phyloP scores from a whole-genome alignment of 1,284 basidiomycete genomes.

The Malassezia equina region DNA sequence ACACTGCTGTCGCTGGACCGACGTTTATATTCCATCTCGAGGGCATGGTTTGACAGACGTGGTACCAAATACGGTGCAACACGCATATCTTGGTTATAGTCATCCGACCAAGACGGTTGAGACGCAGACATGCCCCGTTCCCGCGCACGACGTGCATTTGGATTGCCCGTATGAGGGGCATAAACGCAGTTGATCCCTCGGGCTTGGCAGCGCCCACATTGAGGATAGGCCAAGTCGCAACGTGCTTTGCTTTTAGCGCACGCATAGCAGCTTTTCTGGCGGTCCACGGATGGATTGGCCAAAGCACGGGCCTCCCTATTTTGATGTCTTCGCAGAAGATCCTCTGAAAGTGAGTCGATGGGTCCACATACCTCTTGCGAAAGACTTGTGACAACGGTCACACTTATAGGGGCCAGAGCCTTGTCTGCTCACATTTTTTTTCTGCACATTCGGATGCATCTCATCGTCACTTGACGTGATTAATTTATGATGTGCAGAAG shows the following conservation, averaged over 20 bases:
- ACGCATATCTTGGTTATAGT: not conserved
- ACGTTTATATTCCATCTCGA: not conserved
- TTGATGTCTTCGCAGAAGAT: conserved; percentile 14
- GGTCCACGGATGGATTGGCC: conserved; percentile 2
- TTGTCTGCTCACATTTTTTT: not conserved
- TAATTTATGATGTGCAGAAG: not conserved
- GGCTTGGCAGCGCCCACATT: conserved; percentile 12
- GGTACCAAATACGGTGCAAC: not conserved
- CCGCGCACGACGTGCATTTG: conserved; percentile 11
- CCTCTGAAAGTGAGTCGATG: not conserved
- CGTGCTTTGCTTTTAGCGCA: conserved; percentile 14
- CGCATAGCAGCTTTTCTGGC: conserved; percentile 18
- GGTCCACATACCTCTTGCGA: not conserved
- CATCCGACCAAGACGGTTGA: not conserved
- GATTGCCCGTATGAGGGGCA: conserved; percentile 16
- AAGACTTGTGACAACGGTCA: conserved; percentile 6
- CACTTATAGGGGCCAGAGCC: not conserved
- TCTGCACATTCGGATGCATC: not conserved
- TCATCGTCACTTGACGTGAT: not conserved
- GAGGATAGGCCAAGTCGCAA: conserved; percentile 12
- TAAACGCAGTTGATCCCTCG: conserved; percentile 13
- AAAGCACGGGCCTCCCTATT: conserved; percentile 9
- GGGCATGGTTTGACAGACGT: not conserved
- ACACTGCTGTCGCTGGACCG: not conserved
- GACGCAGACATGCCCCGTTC: not conserved